Conservation (phyloP, 768 basidiomycete genomes). For the Pleurotus cornucopiae region DNA sequence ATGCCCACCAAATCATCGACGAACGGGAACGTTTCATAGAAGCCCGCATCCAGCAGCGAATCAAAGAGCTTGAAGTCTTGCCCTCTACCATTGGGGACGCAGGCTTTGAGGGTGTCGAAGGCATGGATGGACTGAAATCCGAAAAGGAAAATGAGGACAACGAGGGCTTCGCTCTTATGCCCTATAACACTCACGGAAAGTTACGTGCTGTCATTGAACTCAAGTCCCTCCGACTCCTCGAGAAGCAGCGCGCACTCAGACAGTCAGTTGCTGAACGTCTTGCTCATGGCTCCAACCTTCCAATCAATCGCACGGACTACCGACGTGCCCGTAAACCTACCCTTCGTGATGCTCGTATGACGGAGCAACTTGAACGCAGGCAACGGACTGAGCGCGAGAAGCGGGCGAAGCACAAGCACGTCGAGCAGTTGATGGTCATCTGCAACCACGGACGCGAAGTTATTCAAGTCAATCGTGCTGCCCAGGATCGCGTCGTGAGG, state of each 20-base stretch:
- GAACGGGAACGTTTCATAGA: slow-evolving; percentile 92
- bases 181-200: slow-evolving; percentile 73
- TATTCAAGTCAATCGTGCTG: slow-evolving; percentile 57
- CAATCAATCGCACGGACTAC: slow-evolving; percentile 90
- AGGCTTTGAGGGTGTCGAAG: slow-evolving; percentile 46
- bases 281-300: slow-evolving; percentile 82
- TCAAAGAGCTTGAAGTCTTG: slow-evolving; percentile 78
- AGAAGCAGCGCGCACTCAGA: slow-evolving; percentile 87
- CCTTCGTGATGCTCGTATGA: slow-evolving; percentile 83
- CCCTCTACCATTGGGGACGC: slow-evolving; percentile 81
- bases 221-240: slow-evolving; percentile 81
- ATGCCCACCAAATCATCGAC: slow-evolving; percentile 85
- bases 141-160: slow-evolving; percentile 37
- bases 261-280: slow-evolving; percentile 84
- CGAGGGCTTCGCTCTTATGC: slow-evolving; percentile 33
- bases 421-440: slow-evolving; percentile 88
- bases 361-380: slow-evolving; percentile 85
- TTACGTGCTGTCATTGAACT: slow-evolving; percentile 90
- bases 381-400: slow-evolving; percentile 91
- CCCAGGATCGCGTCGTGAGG: slow-evolving; percentile 62
- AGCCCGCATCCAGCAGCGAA: slow-evolving; percentile 82
- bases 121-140: slow-evolving; percentile 35
- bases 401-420: slow-evolving; percentile 93
- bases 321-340: slow-evolving; percentile 81
- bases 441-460: slow-evolving; percentile 79